phyloP scores from a whole-genome alignment of 768 basidiomycete genomes.

The Lactifluus subvellereus region DNA sequence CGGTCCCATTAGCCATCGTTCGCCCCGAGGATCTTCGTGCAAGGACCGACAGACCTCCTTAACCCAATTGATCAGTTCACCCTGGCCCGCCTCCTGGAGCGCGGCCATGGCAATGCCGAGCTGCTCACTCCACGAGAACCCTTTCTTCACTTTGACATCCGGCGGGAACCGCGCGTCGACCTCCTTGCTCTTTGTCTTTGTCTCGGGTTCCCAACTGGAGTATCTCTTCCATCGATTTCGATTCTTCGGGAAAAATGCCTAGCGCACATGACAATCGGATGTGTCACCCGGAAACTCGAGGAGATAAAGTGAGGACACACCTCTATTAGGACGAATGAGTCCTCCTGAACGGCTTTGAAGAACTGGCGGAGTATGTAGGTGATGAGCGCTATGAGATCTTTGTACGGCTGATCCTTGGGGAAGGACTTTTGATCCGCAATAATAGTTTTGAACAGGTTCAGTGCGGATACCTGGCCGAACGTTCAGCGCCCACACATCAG shows the following conservation, averaged over 20 bases:
- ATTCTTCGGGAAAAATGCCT: conserved; percentile 91
- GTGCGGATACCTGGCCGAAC: conserved; percentile 68
- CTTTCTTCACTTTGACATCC: conserved; percentile 81
- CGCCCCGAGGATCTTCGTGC: not conserved
- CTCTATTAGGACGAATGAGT: conserved; percentile 85
- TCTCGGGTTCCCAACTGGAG: conserved; percentile 66
- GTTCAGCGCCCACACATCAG: conserved; percentile 13
- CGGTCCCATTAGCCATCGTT: conserved; percentile 8
- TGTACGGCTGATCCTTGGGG: conserved; percentile 71
- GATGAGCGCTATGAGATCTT: conserved; percentile 79
- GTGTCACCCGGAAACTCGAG: not conserved
- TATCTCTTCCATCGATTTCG: conserved; percentile 80
- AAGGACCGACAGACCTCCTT: conserved; percentile 55
- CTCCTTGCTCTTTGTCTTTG: conserved; percentile 37
- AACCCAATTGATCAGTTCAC: conserved; percentile 69
- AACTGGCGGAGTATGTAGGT: conserved; percentile 86
- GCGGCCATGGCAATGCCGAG: conserved; percentile 78
- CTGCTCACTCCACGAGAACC: conserved; percentile 84
- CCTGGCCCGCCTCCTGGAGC: conserved; percentile 60
- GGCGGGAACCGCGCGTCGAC: conserved; percentile 45
- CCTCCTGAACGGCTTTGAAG: conserved; percentile 85
- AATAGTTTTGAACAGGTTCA: conserved; percentile 84
- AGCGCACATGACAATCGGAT: conserved; percentile 1
- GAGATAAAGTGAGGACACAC: conserved; percentile 34
- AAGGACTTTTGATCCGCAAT: conserved; percentile 74